Base-by-base conservation (phyloP, 129 eudicot genomes). In the Pittosporum tobira region DNA sequence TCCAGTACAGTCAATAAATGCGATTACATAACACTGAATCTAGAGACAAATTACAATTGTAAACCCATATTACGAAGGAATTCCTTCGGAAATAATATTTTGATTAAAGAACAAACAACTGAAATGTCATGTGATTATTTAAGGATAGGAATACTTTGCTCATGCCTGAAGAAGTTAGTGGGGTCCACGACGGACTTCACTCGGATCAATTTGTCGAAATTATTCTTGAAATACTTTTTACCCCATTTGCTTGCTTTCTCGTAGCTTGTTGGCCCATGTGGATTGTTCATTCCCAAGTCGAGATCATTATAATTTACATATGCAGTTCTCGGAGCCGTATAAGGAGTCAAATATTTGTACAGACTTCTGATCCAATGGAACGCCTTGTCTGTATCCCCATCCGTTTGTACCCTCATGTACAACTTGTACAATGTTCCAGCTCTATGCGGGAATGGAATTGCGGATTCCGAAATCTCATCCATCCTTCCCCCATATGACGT, bases 351-450 rank as follows among this genome's bases (percentile, higher is more conserved):
- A 1, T 52, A 52, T 19, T 37, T 52, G 34, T 52, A 52, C 2
- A 52, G 27, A 30, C 58, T 22, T 52, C 58, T 52, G 34, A 52
- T 52, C 58, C 58, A 52, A 7, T 3, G 21, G 4, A 52, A 24
- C 15, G n/a, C 58, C 1, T 14, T 24, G 5, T 1, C 5, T 6
- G 58, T 0, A 52, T 52, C 58, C 16, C 10, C 58, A 27, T 3
- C 18, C 14, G 27, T 18, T 24, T 12, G 58, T 2, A 13, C 10
- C 21, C 58, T 52, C 38, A 52, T 52, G 58, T 52, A 52, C 58
- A 52, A 25, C 21, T 13, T 52, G 36, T 52, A 52, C 58, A 52
- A 52, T 26, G 58, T 52, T 26, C 58, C 58, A 2, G 58, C 58
- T 52, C 58, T 25, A 30, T 52, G 58, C 0, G 58, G 58, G 27